These are phyloP conservation scores for Termitomyces sp. DNA, from an alignment of 768 basidiomycete genomes.

Conservation along the genomic window DNA sequence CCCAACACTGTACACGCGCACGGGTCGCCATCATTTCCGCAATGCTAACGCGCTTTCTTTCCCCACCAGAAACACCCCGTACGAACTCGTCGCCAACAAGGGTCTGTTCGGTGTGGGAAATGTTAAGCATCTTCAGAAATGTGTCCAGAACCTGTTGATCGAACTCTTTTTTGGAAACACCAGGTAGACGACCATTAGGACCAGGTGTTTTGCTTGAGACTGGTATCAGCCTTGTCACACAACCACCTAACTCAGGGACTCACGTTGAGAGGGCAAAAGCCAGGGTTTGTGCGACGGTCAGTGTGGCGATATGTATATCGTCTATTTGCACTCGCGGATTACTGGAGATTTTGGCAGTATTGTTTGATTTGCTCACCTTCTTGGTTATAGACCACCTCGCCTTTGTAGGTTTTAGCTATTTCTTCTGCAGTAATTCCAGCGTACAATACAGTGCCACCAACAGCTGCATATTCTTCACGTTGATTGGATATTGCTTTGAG, in stretches of 20 bases:
- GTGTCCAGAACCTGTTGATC: conserved; percentile 50
- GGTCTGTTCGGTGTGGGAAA: conserved; percentile 72
- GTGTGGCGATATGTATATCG: conserved; percentile 76
- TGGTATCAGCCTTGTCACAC: not conserved
- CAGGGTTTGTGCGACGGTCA: conserved; percentile 77
- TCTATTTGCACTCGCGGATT: conserved; percentile 31
- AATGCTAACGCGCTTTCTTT: conserved; percentile 76
- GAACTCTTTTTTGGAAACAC: conserved; percentile 55
- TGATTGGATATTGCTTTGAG: conserved; percentile 79
- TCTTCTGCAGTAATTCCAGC: conserved; percentile 72
- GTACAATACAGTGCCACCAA: conserved; percentile 73
- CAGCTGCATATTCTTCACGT: conserved; percentile 53
- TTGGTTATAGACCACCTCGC: conserved; percentile 75
- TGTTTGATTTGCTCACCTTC: conserved; percentile 40
- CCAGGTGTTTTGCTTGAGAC: conserved; percentile 57
- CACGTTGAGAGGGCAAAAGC: conserved; percentile 61
- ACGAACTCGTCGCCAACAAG: conserved; percentile 86
- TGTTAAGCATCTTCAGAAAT: conserved; percentile 75
- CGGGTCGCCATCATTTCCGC: conserved; percentile 85
- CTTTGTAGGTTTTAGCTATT: conserved; percentile 72
- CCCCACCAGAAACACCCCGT: conserved; percentile 74
- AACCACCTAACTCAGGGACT: conserved; percentile 8
- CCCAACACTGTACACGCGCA: conserved; percentile 77
- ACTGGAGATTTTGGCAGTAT: not conserved
- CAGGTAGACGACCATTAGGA: conserved; percentile 65